phyloP scores from a whole-genome alignment of 1,284 basidiomycete genomes.

The Cryptococcus amylolentus region DNA sequence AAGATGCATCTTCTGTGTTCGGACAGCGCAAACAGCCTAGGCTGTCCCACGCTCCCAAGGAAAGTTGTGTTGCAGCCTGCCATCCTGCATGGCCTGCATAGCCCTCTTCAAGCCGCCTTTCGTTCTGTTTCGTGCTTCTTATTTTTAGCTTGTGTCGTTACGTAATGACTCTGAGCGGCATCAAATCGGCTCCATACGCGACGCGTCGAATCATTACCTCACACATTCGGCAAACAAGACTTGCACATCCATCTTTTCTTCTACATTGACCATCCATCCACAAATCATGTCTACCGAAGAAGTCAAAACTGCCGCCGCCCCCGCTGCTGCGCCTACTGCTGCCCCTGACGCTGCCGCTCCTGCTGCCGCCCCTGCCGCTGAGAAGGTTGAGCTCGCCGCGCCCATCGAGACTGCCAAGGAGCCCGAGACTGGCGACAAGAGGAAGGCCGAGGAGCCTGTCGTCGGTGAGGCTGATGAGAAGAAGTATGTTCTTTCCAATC shows the following conservation, averaged over 20 bases:
- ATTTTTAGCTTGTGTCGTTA: background rate
- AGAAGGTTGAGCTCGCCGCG: slow-evolving; percentile 20
- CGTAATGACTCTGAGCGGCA: too few species aligned
- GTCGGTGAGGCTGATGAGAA: slow-evolving; percentile 25
- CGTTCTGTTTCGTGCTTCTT: background rate
- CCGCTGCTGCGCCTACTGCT: slow-evolving; percentile 1
- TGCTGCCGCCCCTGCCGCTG: slow-evolving; percentile 1
- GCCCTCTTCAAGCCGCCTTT: too few species aligned
- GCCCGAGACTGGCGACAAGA: slow-evolving; percentile 22
- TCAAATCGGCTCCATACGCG: background rate
- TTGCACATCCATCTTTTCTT: background rate
- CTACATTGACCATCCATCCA: background rate
- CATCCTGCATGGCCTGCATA: too few species aligned
- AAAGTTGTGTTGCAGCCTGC: too few species aligned
- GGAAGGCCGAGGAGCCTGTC: slow-evolving; percentile 27
- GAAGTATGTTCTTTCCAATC: slow-evolving; percentile 14
- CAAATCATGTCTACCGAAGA: slow-evolving; percentile 18
- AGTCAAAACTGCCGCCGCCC: slow-evolving; percentile 3
- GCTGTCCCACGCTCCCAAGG: background rate
- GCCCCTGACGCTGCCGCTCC: slow-evolving; percentile 10
- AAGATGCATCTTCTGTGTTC: background rate
- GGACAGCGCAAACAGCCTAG: background rate
- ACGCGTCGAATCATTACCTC: background rate
- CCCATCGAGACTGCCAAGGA: slow-evolving; percentile 12
- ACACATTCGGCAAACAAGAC: too few species aligned